phyloP scores from a whole-genome alignment of 2,329 filamentous ascomycete species.

The Shiraia bambusicola region DNA sequence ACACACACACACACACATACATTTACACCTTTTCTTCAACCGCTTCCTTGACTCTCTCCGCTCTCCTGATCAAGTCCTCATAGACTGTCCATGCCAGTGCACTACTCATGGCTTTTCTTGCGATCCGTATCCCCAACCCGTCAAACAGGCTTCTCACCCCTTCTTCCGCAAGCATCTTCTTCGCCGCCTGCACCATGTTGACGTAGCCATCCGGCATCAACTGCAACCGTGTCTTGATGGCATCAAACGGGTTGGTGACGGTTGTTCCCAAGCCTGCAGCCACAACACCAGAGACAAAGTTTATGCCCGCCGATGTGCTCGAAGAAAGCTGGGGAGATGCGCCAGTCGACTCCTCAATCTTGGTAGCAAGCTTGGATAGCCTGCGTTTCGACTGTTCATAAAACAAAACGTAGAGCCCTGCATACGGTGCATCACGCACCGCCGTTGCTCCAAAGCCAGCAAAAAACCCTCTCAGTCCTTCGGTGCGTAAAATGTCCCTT shows the following conservation, averaged over 20 bases:
- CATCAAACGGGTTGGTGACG: constrained; percentile 94
- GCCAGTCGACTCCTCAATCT: constrained; percentile 29
- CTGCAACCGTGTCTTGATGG: constrained; percentile 92
- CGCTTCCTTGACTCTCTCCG: constrained; percentile 51
- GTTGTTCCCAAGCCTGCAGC: constrained; percentile 82
- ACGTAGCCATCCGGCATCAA: constrained; percentile 79
- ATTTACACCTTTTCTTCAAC: constrained; percentile 28
- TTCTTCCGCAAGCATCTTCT: constrained; percentile 78
- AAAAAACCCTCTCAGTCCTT: constrained; percentile 85
- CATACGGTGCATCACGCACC: constrained; percentile 92
- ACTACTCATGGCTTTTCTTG: constrained; percentile 85
- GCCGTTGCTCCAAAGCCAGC: constrained; percentile 92
- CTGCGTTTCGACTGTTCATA: constrained; percentile 81
- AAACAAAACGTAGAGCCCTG: constrained; percentile 88
- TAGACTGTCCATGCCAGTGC: constrained; percentile 98
- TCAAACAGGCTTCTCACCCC: constrained; percentile 80
- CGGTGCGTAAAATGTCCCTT: constrained; percentile 69
- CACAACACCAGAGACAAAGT: constrained; percentile 79
- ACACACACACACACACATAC: constrained; percentile 5
- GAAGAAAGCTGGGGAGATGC: constrained; percentile 27
- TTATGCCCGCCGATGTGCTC: constrained; percentile 65
- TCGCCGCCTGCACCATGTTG: constrained; percentile 77
- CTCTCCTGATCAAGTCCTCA: constrained; percentile 82
- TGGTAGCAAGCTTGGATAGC: constrained; percentile 47
- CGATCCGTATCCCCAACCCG: constrained; percentile 82